Evolutionary conservation across 2,329 filamentous ascomycete genomes (phyloP), one percentile per base, ranked within the genome.

Genomic region (Penicillium sp.): DNA sequence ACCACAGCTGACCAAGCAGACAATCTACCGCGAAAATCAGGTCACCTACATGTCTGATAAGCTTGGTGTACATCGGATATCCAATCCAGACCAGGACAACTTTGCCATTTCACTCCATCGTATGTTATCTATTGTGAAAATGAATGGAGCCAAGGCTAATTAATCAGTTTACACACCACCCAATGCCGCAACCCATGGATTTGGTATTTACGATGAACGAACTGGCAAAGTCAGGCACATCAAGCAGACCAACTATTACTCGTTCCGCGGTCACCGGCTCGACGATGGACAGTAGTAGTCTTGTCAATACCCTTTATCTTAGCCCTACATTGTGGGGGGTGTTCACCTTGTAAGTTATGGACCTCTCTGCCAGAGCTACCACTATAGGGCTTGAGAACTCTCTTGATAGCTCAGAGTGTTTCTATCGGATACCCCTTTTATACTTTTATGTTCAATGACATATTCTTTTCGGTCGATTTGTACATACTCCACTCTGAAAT

Each of bases 21-120:
- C 83, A 37, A 82, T 80, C 40, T 89, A 91, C 67, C 76, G 79
- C 47, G 80, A 87, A 68, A 88, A 93, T 61, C 79, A 88, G 59
- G 90, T 96, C 37, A 88, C 90, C 9, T 96, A 96, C 74, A 96
- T 97, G 87, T 89, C 90, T 37, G 92, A 96, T 71, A 85, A 80
- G 76, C 84, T 96, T 28, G 92, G 92, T 19, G 80, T 97, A 40
- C 92, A 97, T 75, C 85, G 87, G 51, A 88, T 96, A 57, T 85
- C 83, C 62, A 96, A 96, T 73, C 83, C 84, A 26, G 85, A 89
- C 63, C 75, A 78, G 45, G 80, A 83, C 66, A 84, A 90, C 70
- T 86, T 88, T 69, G 92, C 91, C 61, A 87, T 96, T 46, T 96
- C 91, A 54, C 77, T 97, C 61, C 92, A 97, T 75, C 76, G 83